A percentile compares a stretch with the other conserved stretches of the same genome.
Evolutionary conservation across 768 basidiomycete genomes (phyloP).

Genomic region (Psilocybe azurescens): DNA sequence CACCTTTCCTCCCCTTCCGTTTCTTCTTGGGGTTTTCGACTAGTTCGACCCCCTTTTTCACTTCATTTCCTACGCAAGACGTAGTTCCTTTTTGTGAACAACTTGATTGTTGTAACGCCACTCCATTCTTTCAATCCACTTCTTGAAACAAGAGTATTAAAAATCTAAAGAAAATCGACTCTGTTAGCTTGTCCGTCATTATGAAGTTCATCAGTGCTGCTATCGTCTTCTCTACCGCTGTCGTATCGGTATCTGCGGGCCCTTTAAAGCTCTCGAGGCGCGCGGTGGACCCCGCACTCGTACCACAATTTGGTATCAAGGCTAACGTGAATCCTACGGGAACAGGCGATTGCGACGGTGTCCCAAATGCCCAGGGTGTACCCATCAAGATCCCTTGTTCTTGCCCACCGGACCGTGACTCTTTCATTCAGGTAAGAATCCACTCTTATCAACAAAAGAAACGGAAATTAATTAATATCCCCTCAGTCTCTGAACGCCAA

Average conservation of each 20-base stretch:
- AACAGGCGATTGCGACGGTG: constrained; percentile 65
- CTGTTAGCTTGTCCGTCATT: constrained; percentile 1
- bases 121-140: constrained; percentile 6
- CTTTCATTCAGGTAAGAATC: constrained; percentile 54
- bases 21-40: constrained; percentile 19
- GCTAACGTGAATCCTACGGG: constrained; percentile 68
- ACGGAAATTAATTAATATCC: background rate
- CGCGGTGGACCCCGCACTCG: constrained; percentile 44
- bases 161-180: background rate
- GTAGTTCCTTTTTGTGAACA: constrained; percentile 12
- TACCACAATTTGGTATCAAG: constrained; percentile 63
- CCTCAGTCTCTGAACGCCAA: constrained; percentile 38
- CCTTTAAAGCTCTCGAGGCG: constrained; percentile 42
- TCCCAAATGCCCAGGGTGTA: constrained; percentile 58
- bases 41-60: constrained; percentile 11
- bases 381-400: constrained; percentile 66
- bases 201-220: constrained; percentile 32
- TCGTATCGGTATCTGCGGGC: constrained; percentile 42
- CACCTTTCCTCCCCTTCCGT: constrained; percentile 5
- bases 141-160: background rate
- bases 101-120: constrained; percentile 12
- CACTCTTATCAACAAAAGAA: background rate
- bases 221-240: constrained; percentile 31
- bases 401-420: constrained; percentile 62
- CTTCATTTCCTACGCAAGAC: constrained; percentile 15